These are phyloP conservation scores for Dillenia suffruticosa DNA, from an alignment of 164 flowering plant genomes.

Conservation along the genomic window DNA sequence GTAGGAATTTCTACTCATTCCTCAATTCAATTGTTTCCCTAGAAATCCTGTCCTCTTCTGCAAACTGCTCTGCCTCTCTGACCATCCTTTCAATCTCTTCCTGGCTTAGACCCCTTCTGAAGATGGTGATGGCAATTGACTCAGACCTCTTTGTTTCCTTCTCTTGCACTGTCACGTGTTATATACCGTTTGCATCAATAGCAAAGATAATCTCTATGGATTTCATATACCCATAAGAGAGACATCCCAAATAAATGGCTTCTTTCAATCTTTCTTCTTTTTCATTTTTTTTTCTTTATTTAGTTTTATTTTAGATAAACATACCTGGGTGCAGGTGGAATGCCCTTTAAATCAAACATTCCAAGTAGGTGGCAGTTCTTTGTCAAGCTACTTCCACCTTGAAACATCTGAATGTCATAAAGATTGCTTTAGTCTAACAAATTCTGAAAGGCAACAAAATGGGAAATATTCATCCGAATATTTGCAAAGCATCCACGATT, in stretches of 20 bases:
- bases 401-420: slow-evolving; percentile 28
- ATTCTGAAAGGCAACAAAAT: too few relatives aligned
- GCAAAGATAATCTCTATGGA: slow-evolving; percentile 61
- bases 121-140: slow-evolving; percentile 41
- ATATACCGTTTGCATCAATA: slow-evolving; percentile 50
- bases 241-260: too few relatives aligned
- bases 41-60: slow-evolving; percentile 46
- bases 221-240: too few relatives aligned
- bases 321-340: slow-evolving; percentile 66
- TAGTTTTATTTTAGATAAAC: too few relatives aligned
- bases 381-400: slow-evolving; percentile 54
- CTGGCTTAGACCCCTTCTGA: slow-evolving; percentile 46
- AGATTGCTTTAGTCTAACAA: too few relatives aligned
- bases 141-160: slow-evolving; percentile 38
- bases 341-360: slow-evolving; percentile 47
- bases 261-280: too few relatives aligned
- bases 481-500: background rate
- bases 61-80: slow-evolving; percentile 47
- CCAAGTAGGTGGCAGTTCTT: slow-evolving; percentile 58
- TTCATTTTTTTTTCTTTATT: too few relatives aligned
- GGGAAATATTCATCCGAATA: too few relatives aligned
- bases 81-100: slow-evolving; percentile 52
- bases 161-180: slow-evolving; percentile 52
- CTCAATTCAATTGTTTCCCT: slow-evolving; percentile 43
- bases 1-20: slow-evolving; percentile 44